Percentiles rank a stretch among this genome's conserved stretches.
phyloP scores from a whole-genome alignment of 1,139 yeast species.

The Saccharomyces hybrid region DNA sequence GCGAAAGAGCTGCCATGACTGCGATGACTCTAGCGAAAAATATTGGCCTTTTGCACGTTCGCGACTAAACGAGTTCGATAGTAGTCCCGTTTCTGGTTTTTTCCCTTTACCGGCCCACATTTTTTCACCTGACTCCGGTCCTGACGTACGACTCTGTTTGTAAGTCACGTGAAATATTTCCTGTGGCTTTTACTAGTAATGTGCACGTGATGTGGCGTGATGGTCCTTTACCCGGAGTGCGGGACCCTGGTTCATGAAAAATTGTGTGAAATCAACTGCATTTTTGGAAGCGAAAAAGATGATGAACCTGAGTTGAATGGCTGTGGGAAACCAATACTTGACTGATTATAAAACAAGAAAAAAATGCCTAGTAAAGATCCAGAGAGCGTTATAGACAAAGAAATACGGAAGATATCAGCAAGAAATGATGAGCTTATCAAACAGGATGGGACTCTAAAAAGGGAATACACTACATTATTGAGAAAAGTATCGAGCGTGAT shows the following conservation, averaged over 20 bases:
- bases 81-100: background rate
- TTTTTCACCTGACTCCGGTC: background rate
- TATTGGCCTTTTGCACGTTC: background rate
- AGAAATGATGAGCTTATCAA: conserved; percentile 28
- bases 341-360: background rate
- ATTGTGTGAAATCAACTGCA: background rate
- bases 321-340: background rate
- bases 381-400: conserved; percentile 6
- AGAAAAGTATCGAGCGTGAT: conserved; percentile 28
- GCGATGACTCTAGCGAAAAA: background rate
- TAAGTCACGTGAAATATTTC: background rate
- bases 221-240: background rate
- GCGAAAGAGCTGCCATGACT: background rate
- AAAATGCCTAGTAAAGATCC: background rate
- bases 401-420: conserved; percentile 16
- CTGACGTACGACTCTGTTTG: background rate
- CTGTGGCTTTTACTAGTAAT: background rate
- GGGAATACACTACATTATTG: conserved; percentile 28
- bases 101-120: background rate
- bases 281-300: background rate
- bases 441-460: conserved; percentile 25
- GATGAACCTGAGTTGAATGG: background rate
- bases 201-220: background rate
- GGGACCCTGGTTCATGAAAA: background rate
- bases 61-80: background rate